Evolutionary conservation across 805 yeast species (phyloP), one percentile per base, ranked within the genome.

Genomic region (Sugiyamaella smithiae): DNA sequence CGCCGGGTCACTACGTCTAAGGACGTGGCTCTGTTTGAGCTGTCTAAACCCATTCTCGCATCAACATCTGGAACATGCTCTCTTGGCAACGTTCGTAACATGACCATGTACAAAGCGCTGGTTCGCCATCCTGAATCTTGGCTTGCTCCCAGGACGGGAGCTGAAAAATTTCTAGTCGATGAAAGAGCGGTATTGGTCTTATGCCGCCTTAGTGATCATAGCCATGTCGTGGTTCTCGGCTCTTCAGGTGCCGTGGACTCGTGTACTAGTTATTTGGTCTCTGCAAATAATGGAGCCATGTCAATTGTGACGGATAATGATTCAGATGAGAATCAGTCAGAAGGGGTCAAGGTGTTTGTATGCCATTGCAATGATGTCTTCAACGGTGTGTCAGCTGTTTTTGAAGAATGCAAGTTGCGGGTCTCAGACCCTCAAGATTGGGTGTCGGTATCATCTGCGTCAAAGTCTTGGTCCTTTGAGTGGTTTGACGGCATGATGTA

Each of bases 401-500:
- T 19, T 46, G 57, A 6, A 43, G 37, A 41, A 49, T 17, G 49
- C 51, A 17, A 28, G 52, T 40, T 47, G 50, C 50, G 17, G 55
- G 47, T 22, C 32, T 46, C 14, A 31, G 25, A 19, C 19, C 22
- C 24, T 19, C 17, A 5, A 20, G 16, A n/a, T 11, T 45, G 16
- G 46, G 26, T 31, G 19, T n/a, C 17, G 32, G 41, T 8, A 11
- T 14, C 7, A 3, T 28, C 41, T 26, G 20, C 20, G 12, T 9
- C 5, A 6, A 16, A 29, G 9, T 20, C 36, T 7, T 45, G 52
- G 48, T 24, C 42, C 8, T 43, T 41, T 2, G 19, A 31, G 28
- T 63, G 67, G 66, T 29, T 52, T 36, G 65, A 62, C 22, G 52
- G 52, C 7, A 51, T 64, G 24, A 63, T 62, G 33, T 64, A 58